phyloP scores from a whole-genome alignment of 345 rosid species.

The Salix koriyanagi region DNA sequence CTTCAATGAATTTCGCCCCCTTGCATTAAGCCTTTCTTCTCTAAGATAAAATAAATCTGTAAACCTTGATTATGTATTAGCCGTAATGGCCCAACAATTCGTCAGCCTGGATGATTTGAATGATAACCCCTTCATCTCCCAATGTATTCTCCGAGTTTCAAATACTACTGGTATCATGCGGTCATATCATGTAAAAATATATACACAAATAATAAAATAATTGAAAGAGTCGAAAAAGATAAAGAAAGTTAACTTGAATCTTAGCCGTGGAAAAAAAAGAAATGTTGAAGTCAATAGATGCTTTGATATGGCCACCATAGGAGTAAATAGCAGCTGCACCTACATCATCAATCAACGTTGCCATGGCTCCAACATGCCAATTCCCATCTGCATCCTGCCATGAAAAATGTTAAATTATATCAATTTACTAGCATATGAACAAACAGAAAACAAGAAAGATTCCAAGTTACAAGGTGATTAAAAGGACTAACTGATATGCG shows the following conservation, averaged over 20 bases:
- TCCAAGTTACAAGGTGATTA: background rate
- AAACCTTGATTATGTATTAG: too few relatives aligned
- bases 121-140: too few relatives aligned
- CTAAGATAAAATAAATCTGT: too few relatives aligned
- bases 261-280: conserved; percentile 47
- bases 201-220: background rate
- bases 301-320: conserved; percentile 21
- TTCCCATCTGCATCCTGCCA: conserved; percentile 37
- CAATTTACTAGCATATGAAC: background rate
- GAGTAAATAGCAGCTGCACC: conserved; percentile 44
- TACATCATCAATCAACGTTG: conserved; percentile 44
- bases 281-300: conserved; percentile 42
- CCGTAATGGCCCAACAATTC: too few relatives aligned
- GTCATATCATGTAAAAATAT: background rate
- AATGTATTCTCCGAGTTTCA: too few relatives aligned
- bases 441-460: background rate
- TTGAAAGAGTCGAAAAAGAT: background rate
- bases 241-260: conserved; percentile 32
- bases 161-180: too few relatives aligned
- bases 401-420: background rate
- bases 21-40: too few relatives aligned
- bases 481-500: conserved; percentile 22
- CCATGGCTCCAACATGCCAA: conserved; percentile 55
- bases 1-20: too few relatives aligned
- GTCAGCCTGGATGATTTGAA: too few relatives aligned